Conservation (phyloP, 2,329 filamentous ascomycete species). For the Corniculantispora saksenae region DNA sequence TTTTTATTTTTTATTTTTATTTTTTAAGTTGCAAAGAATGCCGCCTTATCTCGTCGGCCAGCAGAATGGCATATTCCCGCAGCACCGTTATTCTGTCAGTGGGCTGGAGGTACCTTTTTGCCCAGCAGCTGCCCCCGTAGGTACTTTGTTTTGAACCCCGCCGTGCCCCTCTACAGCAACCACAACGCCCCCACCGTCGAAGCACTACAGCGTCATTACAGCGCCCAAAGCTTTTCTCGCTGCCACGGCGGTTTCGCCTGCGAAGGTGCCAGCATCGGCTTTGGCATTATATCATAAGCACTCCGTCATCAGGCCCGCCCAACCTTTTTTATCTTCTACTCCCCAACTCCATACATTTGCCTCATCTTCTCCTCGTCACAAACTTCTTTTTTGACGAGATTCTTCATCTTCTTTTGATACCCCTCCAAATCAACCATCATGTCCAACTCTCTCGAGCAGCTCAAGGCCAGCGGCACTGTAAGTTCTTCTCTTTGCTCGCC, state of each 20-base stretch:
- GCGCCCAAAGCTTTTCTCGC: neutral
- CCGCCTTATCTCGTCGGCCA: neutral
- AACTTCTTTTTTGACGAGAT: slow-evolving; percentile 7
- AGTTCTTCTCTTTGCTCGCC: slow-evolving; percentile 41
- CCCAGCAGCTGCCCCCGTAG: neutral
- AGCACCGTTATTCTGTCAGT: neutral
- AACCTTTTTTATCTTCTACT: slow-evolving; percentile 13
- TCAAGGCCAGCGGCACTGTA: slow-evolving; percentile 90
- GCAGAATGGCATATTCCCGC: slow-evolving; percentile 7
- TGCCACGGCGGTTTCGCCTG: neutral
- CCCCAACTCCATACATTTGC: slow-evolving; percentile 15
- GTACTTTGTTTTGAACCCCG: neutral
- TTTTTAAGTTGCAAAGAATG: neutral
- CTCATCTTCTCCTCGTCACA: slow-evolving; percentile 1
- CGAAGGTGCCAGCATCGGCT: neutral
- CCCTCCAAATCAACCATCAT: slow-evolving; percentile 47
- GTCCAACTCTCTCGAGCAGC: slow-evolving; percentile 84
- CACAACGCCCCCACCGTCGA: neutral
- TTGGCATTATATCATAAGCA: slow-evolving; percentile 12
- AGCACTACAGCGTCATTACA: slow-evolving; percentile 6
- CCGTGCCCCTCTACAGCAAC: neutral
- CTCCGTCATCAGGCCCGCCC: slow-evolving; percentile 16
- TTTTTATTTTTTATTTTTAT: neutral
- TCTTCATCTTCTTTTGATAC: slow-evolving; percentile 9
- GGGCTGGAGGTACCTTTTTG: neutral